Base-by-base conservation (phyloP, 2,329 filamentous ascomycete species). In the Hypoxylon sp. region DNA sequence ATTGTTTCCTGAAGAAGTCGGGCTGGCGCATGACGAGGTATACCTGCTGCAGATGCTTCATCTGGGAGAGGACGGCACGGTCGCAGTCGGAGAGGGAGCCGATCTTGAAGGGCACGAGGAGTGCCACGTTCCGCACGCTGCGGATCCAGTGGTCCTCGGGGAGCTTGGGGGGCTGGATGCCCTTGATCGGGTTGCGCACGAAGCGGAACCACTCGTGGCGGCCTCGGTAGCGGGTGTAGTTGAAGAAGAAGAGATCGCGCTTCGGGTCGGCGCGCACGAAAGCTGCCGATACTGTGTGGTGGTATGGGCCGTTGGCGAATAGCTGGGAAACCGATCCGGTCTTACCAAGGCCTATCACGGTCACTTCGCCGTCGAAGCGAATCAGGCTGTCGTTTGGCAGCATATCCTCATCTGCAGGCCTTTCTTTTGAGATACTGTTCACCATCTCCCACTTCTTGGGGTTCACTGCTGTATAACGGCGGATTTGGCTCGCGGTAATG, bases 121-220 rank as follows among this genome's bases (percentile, higher is more conserved):
- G 51, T 11, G 51, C 50, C 1, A 58, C 4, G 4, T 55, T 38
- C 29, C 38, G 41, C 11, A 59, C 56, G 11, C 24, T 15, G 23
- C 43, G 51, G 23, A 59, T 59, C 56, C 56, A 55, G 38, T 59
- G 51, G 40, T 55, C 29, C 10, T 38, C 13, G 18, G 27, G 20
- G 3, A 48, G 11, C 20, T 11, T 4, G 23, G 37, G 27, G 7
- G 29, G 45, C 8, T 3, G 9, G 2, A 4, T 2, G 2, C 7
- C 11, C 18, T 17, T 23, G 24, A 59, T 55, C 10, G 56, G 46
- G 3, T 35, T 48, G 18, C 29, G 42, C 1, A 60, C 20, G 35
- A 52, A 60, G 18, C 47, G 24, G 10, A 60, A 55, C 57, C 57
- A 55, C 4, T 52, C 56, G 0, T 33, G 3, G 2, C 15, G 23